phyloP scores from a whole-genome alignment of 306 rosid genomes.

The Luffa acutangula region DNA sequence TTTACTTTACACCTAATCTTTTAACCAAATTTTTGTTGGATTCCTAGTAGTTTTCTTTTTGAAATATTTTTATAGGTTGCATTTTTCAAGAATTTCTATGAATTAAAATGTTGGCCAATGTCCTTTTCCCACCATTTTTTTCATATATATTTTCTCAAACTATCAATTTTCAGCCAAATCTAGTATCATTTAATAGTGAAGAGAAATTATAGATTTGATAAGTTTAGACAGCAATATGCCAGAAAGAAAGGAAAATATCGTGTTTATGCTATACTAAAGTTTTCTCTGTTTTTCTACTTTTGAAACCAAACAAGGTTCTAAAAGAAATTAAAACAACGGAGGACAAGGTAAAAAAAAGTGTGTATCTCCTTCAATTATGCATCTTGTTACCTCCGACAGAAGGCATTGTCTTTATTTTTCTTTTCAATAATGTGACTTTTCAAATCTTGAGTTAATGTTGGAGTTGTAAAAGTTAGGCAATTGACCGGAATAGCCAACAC shows the following conservation, averaged over 20 bases:
- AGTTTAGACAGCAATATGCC: neutral
- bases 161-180: neutral
- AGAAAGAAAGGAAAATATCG: no score
- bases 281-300: neutral
- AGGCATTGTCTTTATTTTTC: neutral
- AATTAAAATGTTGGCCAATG: neutral
- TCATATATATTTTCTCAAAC: no score
- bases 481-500: no score
- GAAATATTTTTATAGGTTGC: conserved; percentile 13
- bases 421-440: neutral
- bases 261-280: no score
- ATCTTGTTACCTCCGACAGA: neutral
- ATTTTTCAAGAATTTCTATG: neutral
- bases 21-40: conserved; percentile 26
- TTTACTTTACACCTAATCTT: conserved; percentile 36
- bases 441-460: neutral
- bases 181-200: neutral
- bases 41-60: neutral
- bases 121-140: no score
- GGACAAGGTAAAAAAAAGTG: neutral
- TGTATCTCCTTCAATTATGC: neutral
- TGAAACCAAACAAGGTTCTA: neutral
- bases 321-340: neutral
- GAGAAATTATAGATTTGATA: no score
- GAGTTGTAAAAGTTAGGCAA: neutral